These are phyloP conservation scores for Haematococcus lacustris DNA, from an alignment of 139 green algal genomes.

Conservation along the genomic window DNA sequence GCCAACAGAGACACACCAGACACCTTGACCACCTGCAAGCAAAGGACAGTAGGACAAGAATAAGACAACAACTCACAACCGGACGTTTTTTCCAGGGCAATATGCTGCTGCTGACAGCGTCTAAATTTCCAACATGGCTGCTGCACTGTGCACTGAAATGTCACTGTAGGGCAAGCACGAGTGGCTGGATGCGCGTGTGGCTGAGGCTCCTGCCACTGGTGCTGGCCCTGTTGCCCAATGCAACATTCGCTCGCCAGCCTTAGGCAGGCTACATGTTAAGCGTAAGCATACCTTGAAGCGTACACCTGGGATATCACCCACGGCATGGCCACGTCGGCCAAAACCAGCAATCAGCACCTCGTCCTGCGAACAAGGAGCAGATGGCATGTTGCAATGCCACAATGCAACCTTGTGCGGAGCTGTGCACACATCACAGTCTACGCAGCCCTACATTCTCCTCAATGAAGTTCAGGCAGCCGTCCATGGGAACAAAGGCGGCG, in stretches of 20 bases:
- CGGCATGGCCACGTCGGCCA: slow-evolving; percentile 92
- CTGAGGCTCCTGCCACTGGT: background rate
- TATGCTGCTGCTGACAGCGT: slow-evolving; percentile 3
- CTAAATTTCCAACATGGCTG: background rate
- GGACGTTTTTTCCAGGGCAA: too few relatives aligned
- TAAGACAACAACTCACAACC: too few relatives aligned
- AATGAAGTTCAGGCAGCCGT: slow-evolving; percentile 99
- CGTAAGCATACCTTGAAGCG: slow-evolving; percentile 92
- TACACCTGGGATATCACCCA: slow-evolving; percentile 99
- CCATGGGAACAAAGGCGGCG: slow-evolving; percentile 98
- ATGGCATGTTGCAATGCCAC: too few relatives aligned
- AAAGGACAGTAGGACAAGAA: background rate
- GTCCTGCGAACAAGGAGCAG: slow-evolving; percentile 52
- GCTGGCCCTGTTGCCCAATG: background rate
- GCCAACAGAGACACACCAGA: slow-evolving; percentile 92
- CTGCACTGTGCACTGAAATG: too few relatives aligned
- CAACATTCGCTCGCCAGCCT: background rate
- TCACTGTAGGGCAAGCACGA: too few relatives aligned
- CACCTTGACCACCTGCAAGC: slow-evolving; percentile 88
- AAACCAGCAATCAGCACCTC: slow-evolving; percentile 99
- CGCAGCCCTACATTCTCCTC: slow-evolving; percentile 99
- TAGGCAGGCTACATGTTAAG: background rate
- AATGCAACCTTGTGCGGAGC: too few relatives aligned
- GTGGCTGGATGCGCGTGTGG: too few relatives aligned
- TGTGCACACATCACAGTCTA: too few relatives aligned